phyloP scores from a whole-genome alignment of 1,139 yeast species.

The Candida sp. region DNA sequence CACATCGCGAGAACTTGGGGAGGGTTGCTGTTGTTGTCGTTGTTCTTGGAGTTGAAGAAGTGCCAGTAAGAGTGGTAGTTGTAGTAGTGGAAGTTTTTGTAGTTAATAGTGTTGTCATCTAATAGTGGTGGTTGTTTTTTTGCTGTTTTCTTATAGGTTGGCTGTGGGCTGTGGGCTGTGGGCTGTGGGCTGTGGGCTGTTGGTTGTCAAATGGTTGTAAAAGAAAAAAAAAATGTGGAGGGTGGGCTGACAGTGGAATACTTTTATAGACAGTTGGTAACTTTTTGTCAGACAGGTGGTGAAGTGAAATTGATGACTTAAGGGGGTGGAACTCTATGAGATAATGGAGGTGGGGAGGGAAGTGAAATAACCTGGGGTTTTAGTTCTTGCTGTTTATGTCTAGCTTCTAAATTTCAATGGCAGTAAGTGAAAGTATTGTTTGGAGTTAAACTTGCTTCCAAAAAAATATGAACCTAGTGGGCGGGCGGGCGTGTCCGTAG shows the following conservation, averaged over 20 bases:
- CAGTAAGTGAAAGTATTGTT: no score
- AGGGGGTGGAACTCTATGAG: no score
- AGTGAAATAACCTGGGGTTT: no score
- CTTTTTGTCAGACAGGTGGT: neutral
- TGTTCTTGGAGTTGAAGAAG: conserved; percentile 4
- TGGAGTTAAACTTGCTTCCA: no score
- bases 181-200: neutral
- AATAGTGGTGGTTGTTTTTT: neutral
- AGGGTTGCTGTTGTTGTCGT: neutral
- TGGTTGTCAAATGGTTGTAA: neutral
- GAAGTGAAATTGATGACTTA: neutral
- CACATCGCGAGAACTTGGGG: conserved; percentile 31
- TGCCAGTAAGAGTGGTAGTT: neutral
- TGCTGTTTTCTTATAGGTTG: no score
- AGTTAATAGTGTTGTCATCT: conserved; percentile 5
- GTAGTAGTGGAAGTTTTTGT: neutral
- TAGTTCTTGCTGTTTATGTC: no score
- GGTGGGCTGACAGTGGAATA: no score
- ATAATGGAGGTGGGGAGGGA: no score
- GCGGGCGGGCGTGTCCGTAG: no score
- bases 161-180: neutral
- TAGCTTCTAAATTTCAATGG: no score
- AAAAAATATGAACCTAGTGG: no score
- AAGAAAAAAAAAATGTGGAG: no score
- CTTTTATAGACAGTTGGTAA: neutral